Base-by-base conservation (phyloP, 306 rosid genomes). In the Dalbergia oliveri region DNA sequence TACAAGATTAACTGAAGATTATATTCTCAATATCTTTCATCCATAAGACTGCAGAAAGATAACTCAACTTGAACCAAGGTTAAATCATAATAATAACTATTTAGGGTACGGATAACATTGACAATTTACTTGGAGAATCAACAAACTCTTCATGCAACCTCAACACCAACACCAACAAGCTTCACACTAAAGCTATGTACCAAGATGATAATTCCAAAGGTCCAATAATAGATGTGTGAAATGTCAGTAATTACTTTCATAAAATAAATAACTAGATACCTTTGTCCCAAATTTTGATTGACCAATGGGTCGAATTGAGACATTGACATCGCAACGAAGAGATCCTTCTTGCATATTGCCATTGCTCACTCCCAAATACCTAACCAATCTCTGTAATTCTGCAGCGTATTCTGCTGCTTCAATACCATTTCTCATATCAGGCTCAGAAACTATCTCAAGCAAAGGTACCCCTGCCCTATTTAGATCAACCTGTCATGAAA, bases 341-440 rank as follows among this genome's bases (percentile, higher is more conserved):
- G 99, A 95, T 60, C 98, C 98, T 87, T 95, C 99, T 90, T 93
- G 97, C 98, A 93, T 93, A 82, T 95, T 93, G 70, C 99, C 99
- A 83, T 95, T 95, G 91, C 98, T 83, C 76, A 95, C 95, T 78
- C 94, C 97, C 87, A 95, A 87, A 88, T 95, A 95, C 81, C 94
- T 78, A 80, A 93, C 98, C 86, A 95, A 78, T 82, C 97, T 91
- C 90, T 95, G 99, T 53, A 94, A 3, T 75, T 95, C 99, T 63
- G 97, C 94, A 34, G 97, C 99, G 76, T 93, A 95, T 84, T 95
- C 99, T 31, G 99, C 93, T 76, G 99, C 99, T 85, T 95, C 99
- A 78, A 91, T 93, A 68, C 99, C 97, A 78, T 69, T 95, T 83
- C 97, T 93, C 98, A 95, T 91, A 82, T 95, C 97, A 72, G 99